Percentiles rank a stretch among this genome's conserved stretches.
Evolutionary conservation across 768 basidiomycete genomes (phyloP).

Genomic region (Mycena chlorophos): DNA sequence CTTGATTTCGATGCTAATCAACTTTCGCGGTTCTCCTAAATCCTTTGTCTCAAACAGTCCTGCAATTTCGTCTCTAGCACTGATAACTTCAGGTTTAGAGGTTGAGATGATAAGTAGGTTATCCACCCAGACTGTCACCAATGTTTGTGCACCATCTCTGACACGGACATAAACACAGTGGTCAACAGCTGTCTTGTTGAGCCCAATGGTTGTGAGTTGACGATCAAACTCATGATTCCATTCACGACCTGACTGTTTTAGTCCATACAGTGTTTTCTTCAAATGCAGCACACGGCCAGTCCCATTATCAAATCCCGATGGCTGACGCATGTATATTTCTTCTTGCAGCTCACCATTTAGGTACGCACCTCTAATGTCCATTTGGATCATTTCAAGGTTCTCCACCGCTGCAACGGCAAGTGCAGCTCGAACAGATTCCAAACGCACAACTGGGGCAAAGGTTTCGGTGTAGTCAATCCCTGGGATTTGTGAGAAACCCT

Average conservation of each 20-base stretch:
- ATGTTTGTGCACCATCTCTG: constrained; percentile 5
- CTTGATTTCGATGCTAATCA: constrained; percentile 30
- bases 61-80: constrained; percentile 8
- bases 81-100: neutral
- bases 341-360: constrained; percentile 15
- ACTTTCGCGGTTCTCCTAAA: constrained; percentile 25
- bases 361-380: constrained; percentile 12
- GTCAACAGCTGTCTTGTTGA: constrained; percentile 19
- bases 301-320: constrained; percentile 11
- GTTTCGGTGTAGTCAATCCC: constrained; percentile 6
- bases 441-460: neutral
- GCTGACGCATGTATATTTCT: constrained; percentile 13
- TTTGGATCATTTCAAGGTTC: constrained; percentile 6
- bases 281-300: constrained; percentile 9
- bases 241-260: constrained; percentile 17
- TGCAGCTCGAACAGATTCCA: neutral
- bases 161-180: constrained; percentile 24
- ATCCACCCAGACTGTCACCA: constrained; percentile 33
- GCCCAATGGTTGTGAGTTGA: constrained; percentile 23
- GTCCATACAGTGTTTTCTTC: constrained; percentile 8
- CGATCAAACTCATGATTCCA: constrained; percentile 32
- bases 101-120: constrained; percentile 26
- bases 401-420: constrained; percentile 6
- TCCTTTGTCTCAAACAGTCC: constrained; percentile 22
- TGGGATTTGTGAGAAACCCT: neutral